These are phyloP conservation scores for Glycine tomentella DNA, from an alignment of 306 rosid species.

Conservation along the genomic window DNA sequence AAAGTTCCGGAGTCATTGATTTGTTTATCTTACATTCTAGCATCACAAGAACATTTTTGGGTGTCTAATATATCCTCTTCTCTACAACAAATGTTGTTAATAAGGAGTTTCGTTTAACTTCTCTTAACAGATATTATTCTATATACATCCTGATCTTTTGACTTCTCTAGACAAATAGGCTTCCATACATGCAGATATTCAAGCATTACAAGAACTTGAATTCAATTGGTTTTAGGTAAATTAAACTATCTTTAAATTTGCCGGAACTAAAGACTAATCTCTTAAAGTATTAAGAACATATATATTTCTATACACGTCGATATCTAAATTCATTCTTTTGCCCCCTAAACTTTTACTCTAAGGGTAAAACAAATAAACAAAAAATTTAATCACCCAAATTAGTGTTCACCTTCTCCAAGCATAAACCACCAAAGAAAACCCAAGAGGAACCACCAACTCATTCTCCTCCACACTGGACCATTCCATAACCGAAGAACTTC, in stretches of 20 bases:
- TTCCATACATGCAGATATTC: too few relatives aligned
- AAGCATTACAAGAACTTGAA: background rate
- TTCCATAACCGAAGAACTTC: slow-evolving; percentile 70
- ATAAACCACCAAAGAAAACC: slow-evolving; percentile 73
- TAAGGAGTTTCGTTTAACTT: too few relatives aligned
- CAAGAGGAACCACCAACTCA: slow-evolving; percentile 67
- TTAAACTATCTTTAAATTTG: too few relatives aligned
- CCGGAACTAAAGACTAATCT: too few relatives aligned
- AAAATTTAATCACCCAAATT: background rate
- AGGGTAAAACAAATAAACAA: background rate
- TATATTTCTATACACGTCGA: background rate
- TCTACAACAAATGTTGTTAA: too few relatives aligned
- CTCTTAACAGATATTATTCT: too few relatives aligned
- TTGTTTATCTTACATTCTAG: background rate
- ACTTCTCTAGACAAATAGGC: too few relatives aligned
- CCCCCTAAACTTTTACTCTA: too few relatives aligned
- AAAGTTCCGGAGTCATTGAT: too few relatives aligned
- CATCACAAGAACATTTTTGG: background rate
- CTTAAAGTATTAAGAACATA: background rate
- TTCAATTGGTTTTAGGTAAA: too few relatives aligned
- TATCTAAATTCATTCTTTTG: background rate
- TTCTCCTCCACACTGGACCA: slow-evolving; percentile 81
- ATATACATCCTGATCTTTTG: too few relatives aligned
- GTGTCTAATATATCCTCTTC: too few relatives aligned
- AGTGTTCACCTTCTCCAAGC: slow-evolving; percentile 69